Evolutionary conservation across 2,329 filamentous ascomycete genomes (phyloP).

Genomic region (Xylaria digitata): DNA sequence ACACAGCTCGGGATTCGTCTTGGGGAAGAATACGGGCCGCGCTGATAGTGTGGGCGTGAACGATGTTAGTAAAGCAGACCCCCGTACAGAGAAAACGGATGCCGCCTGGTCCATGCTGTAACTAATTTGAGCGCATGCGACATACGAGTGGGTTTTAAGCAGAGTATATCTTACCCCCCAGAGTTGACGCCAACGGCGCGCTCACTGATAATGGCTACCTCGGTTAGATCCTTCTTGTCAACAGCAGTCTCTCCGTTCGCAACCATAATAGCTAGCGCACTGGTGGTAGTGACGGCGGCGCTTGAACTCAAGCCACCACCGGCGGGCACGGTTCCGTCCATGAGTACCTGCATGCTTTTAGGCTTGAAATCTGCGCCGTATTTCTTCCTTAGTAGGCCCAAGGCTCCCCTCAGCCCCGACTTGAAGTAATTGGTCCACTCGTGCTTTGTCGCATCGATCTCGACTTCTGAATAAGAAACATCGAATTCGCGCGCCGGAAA

Average conservation of each 20-base stretch:
- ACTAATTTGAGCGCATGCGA: constrained; percentile 28
- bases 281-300: constrained; percentile 92
- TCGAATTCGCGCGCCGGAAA: constrained; percentile 82
- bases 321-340: constrained; percentile 91
- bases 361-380: constrained; percentile 70
- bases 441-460: constrained; percentile 85
- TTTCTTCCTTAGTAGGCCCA: constrained; percentile 79
- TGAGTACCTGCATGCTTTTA: constrained; percentile 84
- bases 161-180: constrained; percentile 74
- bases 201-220: constrained; percentile 94
- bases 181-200: constrained; percentile 95
- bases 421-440: constrained; percentile 99
- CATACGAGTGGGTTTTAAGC: constrained; percentile 35
- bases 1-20: constrained; percentile 82
- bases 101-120: constrained; percentile 94
- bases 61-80: constrained; percentile 87
- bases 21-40: constrained; percentile 82
- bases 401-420: constrained; percentile 83
- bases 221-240: constrained; percentile 90
- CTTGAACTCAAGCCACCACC: constrained; percentile 94
- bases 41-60: constrained; percentile 85
- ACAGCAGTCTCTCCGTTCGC: constrained; percentile 83
- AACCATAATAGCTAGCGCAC: constrained; percentile 85
- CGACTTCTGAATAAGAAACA: constrained; percentile 72
- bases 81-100: constrained; percentile 89